phyloP scores from a whole-genome alignment of 495 filamentous ascomycete species.

The Penicillium steckii region DNA sequence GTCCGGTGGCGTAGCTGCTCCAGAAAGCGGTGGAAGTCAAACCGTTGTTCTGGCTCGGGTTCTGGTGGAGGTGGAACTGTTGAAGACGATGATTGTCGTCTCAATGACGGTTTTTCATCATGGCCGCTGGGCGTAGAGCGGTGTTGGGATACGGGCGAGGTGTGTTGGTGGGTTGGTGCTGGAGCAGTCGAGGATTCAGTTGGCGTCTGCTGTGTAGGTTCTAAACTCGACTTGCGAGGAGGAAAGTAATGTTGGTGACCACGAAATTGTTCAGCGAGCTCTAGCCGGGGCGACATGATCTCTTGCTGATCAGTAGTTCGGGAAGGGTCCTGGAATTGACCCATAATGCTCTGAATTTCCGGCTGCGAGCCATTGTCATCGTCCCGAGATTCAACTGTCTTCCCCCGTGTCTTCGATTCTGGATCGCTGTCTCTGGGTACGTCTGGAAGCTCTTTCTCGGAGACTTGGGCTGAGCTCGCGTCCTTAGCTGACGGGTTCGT shows the following conservation, averaged over 20 bases:
- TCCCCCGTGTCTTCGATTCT: conserved; percentile 47
- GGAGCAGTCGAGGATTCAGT: conserved; percentile 12
- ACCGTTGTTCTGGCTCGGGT: conserved; percentile 84
- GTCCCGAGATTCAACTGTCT: conserved; percentile 50
- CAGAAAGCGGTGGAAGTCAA: conserved; percentile 97
- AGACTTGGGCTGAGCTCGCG: conserved; percentile 36
- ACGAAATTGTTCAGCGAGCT: conserved; percentile 68
- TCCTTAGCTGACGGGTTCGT: conserved; percentile 47
- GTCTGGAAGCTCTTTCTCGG: conserved; percentile 53
- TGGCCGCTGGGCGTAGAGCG: conserved; percentile 17
- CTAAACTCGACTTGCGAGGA: conserved; percentile 80
- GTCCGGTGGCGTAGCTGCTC: conserved; percentile 94
- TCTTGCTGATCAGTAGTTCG: conserved; percentile 67
- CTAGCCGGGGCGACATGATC: conserved; percentile 79
- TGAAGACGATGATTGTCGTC: conserved; percentile 48
- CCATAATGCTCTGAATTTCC: conserved; percentile 97
- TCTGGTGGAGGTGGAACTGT: conserved; percentile 74
- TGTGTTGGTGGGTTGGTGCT: conserved; percentile 20
- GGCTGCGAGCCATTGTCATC: conserved; percentile 64
- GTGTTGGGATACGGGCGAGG: conserved; percentile 13
- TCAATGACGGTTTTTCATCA: conserved; percentile 47
- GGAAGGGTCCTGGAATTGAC: conserved; percentile 68
- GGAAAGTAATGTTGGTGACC: conserved; percentile 66
- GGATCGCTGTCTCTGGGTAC: conserved; percentile 51
- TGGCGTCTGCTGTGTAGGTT: conserved; percentile 48